These are phyloP conservation scores for Trichocladium uniseriatum DNA, from an alignment of 495 filamentous ascomycete genomes.

Conservation along the genomic window DNA sequence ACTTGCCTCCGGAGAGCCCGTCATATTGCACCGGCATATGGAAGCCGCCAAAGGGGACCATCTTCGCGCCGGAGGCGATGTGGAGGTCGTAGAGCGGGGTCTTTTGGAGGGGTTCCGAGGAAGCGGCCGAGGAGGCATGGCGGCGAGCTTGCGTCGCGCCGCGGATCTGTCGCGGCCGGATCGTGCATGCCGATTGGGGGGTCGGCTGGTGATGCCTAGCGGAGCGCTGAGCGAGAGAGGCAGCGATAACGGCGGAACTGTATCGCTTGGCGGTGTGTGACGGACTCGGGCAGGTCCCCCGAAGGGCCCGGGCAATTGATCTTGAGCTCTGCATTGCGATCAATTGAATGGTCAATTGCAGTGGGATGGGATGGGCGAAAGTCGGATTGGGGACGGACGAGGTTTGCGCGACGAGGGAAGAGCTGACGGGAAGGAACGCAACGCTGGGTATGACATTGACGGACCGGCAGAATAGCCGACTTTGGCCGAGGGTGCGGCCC, in stretches of 20 bases:
- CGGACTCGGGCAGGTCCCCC: slow-evolving; percentile 8
- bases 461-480: not conserved
- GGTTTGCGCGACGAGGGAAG: too few relatives aligned
- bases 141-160: slow-evolving; percentile 7
- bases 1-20: slow-evolving; percentile 62
- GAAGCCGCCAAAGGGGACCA: slow-evolving; percentile 95
- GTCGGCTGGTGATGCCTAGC: not conserved
- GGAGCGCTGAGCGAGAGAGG: not conserved
- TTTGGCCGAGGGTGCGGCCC: slow-evolving; percentile 7
- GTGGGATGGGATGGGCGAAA: not conserved
- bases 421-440: too few relatives aligned
- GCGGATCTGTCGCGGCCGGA: not conserved
- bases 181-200: not conserved
- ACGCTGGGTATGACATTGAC: not conserved
- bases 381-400: not conserved
- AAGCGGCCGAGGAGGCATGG: slow-evolving; percentile 26
- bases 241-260: not conserved
- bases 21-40: slow-evolving; percentile 87
- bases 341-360: slow-evolving; percentile 3
- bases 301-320: slow-evolving; percentile 14
- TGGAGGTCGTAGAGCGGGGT: slow-evolving; percentile 85
- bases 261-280: slow-evolving; percentile 6
- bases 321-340: slow-evolving; percentile 19
- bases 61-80: slow-evolving; percentile 68
- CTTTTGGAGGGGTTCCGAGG: slow-evolving; percentile 40